Conservation (phyloP, 495 filamentous ascomycete species). For the Cudoniella acicularis region DNA sequence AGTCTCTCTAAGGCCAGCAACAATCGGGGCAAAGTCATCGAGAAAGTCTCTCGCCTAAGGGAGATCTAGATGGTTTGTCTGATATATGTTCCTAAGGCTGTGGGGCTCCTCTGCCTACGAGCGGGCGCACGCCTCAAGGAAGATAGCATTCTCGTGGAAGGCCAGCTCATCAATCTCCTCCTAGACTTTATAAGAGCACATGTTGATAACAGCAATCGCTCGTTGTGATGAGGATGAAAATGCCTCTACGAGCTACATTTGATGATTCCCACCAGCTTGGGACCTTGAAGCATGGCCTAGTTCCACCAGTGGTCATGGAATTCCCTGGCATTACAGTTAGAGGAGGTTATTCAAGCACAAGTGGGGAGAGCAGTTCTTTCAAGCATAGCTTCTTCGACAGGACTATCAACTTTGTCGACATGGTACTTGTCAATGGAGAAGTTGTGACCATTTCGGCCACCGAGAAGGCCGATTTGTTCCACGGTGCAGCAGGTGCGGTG, state of each 20-base stretch:
- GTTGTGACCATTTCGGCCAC: conserved; percentile 38
- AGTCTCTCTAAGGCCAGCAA: background rate
- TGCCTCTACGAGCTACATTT: background rate
- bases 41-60: background rate
- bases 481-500: conserved; percentile 51
- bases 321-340: conserved; percentile 64
- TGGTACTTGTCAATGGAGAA: conserved; percentile 54
- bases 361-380: conserved; percentile 57
- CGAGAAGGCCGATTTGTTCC: conserved; percentile 41
- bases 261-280: background rate
- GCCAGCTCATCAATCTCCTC: background rate
- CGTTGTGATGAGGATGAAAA: background rate
- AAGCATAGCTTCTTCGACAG: conserved; percentile 56
- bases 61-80: background rate
- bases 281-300: conserved; percentile 48
- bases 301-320: conserved; percentile 57
- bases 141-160: background rate
- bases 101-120: background rate
- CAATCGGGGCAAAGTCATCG: background rate
- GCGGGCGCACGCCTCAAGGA: background rate
- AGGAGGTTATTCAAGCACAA: conserved; percentile 58
- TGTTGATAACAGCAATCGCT: background rate
- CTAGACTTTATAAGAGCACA: background rate
- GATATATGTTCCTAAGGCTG: background rate
- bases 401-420: conserved; percentile 51